Conservation (phyloP, 768 basidiomycete species). For the Lactarius pseudohatsudake region DNA sequence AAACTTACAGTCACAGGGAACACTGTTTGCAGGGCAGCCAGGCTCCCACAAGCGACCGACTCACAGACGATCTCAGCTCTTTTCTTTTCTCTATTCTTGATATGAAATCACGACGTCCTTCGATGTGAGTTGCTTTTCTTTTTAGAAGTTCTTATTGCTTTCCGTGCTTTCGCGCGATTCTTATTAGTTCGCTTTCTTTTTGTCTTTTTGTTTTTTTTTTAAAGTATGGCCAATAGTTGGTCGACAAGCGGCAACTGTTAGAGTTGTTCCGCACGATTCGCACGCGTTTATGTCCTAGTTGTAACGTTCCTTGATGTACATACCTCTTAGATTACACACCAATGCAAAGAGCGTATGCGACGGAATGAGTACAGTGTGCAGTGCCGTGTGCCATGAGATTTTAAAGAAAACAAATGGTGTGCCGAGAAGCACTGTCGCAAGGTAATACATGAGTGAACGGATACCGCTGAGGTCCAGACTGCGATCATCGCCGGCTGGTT, state of each 20-base stretch:
- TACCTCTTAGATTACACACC: conserved; percentile 16
- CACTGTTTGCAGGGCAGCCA: conserved; percentile 15
- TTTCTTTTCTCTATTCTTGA: background rate
- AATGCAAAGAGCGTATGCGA: conserved; percentile 5
- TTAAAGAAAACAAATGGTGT: too few species aligned
- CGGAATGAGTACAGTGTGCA: background rate
- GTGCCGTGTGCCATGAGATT: background rate
- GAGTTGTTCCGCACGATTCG: background rate
- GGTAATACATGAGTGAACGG: background rate
- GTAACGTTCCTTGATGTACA: conserved; percentile 9
- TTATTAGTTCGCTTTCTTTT: background rate
- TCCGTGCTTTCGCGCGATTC: conserved; percentile 22
- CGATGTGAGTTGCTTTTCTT: background rate
- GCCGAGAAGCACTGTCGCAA: background rate
- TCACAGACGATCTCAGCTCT: background rate
- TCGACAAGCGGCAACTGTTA: background rate
- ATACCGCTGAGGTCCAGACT: background rate
- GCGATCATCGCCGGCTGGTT: conserved; percentile 65
- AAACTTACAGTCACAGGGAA: conserved; percentile 1
- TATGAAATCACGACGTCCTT: background rate
- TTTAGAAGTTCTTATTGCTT: conserved; percentile 21
- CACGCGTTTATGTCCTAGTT: background rate
- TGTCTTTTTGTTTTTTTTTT: background rate
- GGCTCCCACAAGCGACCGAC: background rate
- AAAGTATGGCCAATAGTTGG: background rate